Evolutionary conservation across 192 early-diverging fungal genomes (phyloP), one percentile per base, ranked within the genome.

Genomic region (Entomortierella beljakovae): DNA sequence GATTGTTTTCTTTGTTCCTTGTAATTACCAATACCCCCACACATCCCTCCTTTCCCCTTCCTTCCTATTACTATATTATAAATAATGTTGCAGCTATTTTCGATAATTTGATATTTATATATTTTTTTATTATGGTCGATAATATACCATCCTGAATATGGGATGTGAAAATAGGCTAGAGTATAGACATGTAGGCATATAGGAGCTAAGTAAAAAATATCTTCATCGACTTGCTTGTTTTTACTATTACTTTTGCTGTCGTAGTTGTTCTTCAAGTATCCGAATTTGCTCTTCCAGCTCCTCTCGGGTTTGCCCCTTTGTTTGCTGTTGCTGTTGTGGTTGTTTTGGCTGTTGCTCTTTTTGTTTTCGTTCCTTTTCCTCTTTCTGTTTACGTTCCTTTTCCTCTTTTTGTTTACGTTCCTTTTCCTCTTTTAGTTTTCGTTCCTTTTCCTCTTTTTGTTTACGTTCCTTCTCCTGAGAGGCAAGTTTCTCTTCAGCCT

Each of bases 241-340:
- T n/a, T 55, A 37, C 33, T 34, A n/a, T 9, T 35, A 5, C 50
- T 64, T 31, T 25, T 64, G 48, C n/a, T 60, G 57, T 43, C 43
- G 60, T 18, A 68, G 28, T 23, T 76, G 57, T 2, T 49, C 72
- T 34, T 55, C 55, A 4, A 74, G 57, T 54, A 66, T 48, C 38
- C 64, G 72, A 13, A 68, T 42, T 40, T 76, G 64, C 52, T 76
- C 72, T 34, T 76, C 64, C 29, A 62, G 43, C 26, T 53, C 57
- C 28, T 67, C 52, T 1, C 51, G 56, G 5, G 57, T 49, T 20
- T 22, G n/a, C 9, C 28, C 72, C 46, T 49, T 34, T 0, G 20
- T 13, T 34, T 58, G 42, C n/a, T 43, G 53, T 1, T 20, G 50
- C 33, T 31, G 50, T 26, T 50, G 32, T 34, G 50, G 46, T 32